Evolutionary conservation across 2,329 filamentous ascomycete species (phyloP), one percentile per base, ranked within the genome.

Genomic region (Penicillium italicum): DNA sequence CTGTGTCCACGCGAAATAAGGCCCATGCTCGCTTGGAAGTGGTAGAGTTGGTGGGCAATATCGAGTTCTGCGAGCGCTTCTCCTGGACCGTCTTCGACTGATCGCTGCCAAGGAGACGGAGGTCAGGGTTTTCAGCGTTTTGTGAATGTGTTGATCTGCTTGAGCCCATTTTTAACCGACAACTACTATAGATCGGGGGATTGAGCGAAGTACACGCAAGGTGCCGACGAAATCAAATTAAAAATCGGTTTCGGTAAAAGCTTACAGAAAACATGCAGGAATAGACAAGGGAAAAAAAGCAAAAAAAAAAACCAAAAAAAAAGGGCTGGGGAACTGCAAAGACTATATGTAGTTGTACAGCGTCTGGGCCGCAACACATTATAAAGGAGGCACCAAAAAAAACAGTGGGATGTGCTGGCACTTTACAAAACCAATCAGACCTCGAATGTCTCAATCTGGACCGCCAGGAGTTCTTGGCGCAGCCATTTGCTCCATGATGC

Each of bases 1-100:
- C 71, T 28, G 68, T 66, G 28, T 73, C 59, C 28, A 75, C 63
- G 5, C 72, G 72, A 54, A 76, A 69, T n/a, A 74, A 52, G 12
- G 52, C 53, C 53, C 55, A 56, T 56, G 60, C 52, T 47, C 58
- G 53, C 31, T 57, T 40, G 50, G 44, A 41, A 22, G 41, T 24
- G 52, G 65, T 63, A 38, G 65, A 62, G 41, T 69, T 65, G 7
- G 60, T 65, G 7, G 72, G 72, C 30, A 71, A 58, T 28, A 69
- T 58, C 9, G 60, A 59, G 16, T 53, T 51, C 4, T 58, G 57
- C 20, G 58, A 34, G 20, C n/a, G 49, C 33, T 60, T 62, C 47
- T 64, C 54, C 18, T 64, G 61, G 22, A 51, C 44, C 7, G 50
- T 14, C 8, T 51, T 56, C 22, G 56, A 38, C 14, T 30, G 41